A percentile compares a stretch with the other conserved stretches of the same genome.
Evolutionary conservation across 1,284 basidiomycete species (phyloP).

Genomic region (Puccinia polysora): DNA sequence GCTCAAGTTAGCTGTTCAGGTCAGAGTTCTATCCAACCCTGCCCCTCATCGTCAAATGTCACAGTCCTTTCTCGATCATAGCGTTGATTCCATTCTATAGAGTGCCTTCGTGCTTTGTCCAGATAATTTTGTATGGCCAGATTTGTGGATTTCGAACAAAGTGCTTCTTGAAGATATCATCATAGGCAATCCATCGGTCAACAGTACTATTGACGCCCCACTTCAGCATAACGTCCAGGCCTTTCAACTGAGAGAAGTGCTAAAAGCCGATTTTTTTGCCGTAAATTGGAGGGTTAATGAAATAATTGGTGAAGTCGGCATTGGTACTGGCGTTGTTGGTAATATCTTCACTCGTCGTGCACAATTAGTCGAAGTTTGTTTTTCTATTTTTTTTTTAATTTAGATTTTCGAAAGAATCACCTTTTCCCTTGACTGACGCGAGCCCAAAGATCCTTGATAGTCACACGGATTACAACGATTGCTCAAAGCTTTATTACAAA

Average conservation of each 20-base stretch:
- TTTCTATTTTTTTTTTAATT: not conserved
- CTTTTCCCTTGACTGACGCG: not conserved
- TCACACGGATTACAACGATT: constrained; percentile 39
- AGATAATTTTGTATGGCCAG: constrained; percentile 43
- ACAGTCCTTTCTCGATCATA: not conserved
- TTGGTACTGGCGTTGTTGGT: constrained; percentile 25
- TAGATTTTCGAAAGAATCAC: not conserved
- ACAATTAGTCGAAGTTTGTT: constrained; percentile 39
- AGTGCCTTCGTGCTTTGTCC: constrained; percentile 42
- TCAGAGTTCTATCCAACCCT: not conserved
- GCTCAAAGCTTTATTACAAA: constrained; percentile 37
- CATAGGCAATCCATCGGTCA: constrained; percentile 6
- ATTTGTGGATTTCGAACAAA: constrained; percentile 39
- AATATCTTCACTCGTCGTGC: constrained; percentile 43
- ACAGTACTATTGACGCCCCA: not conserved
- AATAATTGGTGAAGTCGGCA: constrained; percentile 38
- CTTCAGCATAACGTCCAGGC: constrained; percentile 7
- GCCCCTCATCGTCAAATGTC: not conserved
- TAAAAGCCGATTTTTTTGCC: constrained; percentile 40
- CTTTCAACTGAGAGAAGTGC: constrained; percentile 28
- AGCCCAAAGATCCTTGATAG: constrained; percentile 35
- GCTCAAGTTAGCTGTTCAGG: constrained; percentile 40
- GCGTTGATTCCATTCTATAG: not conserved
- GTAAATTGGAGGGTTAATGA: constrained; percentile 40
- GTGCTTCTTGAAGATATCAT: constrained; percentile 35